These are phyloP conservation scores for Chaetomium globosum DNA, from an alignment of 2,329 filamentous ascomycete genomes.

Conservation along the genomic window DNA sequence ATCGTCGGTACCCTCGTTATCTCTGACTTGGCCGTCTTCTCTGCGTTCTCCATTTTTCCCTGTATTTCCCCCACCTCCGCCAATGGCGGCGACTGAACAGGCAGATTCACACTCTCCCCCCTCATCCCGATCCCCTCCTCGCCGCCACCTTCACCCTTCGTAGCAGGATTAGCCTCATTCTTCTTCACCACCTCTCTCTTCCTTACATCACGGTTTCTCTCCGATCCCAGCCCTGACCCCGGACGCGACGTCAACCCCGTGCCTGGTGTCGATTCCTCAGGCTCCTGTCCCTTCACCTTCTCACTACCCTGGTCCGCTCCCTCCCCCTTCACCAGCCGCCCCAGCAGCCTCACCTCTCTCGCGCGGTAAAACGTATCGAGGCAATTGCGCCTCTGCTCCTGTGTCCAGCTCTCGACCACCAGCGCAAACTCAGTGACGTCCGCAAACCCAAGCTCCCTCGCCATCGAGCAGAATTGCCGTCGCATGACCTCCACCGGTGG, in stretches of 20 bases:
- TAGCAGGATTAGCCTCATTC: not conserved
- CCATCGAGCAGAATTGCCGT: constrained; percentile 91
- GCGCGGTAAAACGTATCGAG: constrained; percentile 78
- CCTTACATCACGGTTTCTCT: constrained; percentile 11
- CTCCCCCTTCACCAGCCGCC: constrained; percentile 38
- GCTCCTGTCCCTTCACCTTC: constrained; percentile 29
- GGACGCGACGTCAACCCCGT: no score
- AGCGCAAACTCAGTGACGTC: constrained; percentile 83
- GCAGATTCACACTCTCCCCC: not conserved
- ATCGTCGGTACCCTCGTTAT: constrained; percentile 25
- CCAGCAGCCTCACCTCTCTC: constrained; percentile 58
- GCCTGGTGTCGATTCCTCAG: not conserved
- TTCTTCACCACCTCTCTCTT: not conserved
- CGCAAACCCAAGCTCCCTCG: constrained; percentile 72
- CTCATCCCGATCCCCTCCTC: not conserved
- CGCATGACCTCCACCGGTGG: constrained; percentile 73
- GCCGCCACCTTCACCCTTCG: constrained; percentile 6
- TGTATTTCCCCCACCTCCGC: constrained; percentile 7
- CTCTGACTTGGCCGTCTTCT: constrained; percentile 12
- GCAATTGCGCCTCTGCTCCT: constrained; percentile 75
- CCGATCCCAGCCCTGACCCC: not conserved
- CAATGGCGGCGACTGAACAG: not conserved
- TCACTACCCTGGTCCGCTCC: constrained; percentile 4
- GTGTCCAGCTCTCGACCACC: constrained; percentile 87
- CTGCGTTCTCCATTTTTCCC: constrained; percentile 6